These are phyloP conservation scores for Plantago major DNA, from an alignment of 257 asterid genomes.

Conservation along the genomic window DNA sequence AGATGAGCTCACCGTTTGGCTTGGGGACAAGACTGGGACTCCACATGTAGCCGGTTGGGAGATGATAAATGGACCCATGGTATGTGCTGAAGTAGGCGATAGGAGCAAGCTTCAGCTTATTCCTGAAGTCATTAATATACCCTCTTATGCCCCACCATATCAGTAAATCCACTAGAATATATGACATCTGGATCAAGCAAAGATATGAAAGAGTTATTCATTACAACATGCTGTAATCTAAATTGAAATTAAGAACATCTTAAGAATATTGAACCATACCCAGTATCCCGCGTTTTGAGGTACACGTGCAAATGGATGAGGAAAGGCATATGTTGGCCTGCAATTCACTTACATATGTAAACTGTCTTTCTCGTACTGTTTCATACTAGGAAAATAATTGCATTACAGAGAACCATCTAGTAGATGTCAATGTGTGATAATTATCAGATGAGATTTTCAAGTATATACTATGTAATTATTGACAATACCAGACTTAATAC, in stretches of 20 bases:
- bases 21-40: constrained; percentile 92
- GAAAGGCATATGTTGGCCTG: constrained; percentile 98
- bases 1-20: constrained; percentile 65
- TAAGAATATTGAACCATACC: constrained; percentile 48
- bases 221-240: not conserved
- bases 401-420: not conserved
- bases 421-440: no score
- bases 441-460: no score
- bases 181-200: constrained; percentile 67
- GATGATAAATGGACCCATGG: constrained; percentile 91
- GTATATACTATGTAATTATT: not conserved
- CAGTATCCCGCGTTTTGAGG: constrained; percentile 98
- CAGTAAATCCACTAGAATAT: constrained; percentile 87
- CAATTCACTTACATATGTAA: constrained; percentile 29
- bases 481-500: constrained; percentile 4
- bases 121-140: constrained; percentile 83
- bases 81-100: constrained; percentile 93
- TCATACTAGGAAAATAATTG: not conserved
- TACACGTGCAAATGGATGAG: constrained; percentile 97
- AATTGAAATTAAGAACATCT: constrained; percentile 13
- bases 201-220: constrained; percentile 4
- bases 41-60: constrained; percentile 99
- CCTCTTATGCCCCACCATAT: constrained; percentile 99
- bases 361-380: constrained; percentile 1
- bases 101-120: constrained; percentile 87